Evolutionary conservation across 371 early-diverging fungal species (phyloP).

Genomic region (Mucor racemosus): DNA sequence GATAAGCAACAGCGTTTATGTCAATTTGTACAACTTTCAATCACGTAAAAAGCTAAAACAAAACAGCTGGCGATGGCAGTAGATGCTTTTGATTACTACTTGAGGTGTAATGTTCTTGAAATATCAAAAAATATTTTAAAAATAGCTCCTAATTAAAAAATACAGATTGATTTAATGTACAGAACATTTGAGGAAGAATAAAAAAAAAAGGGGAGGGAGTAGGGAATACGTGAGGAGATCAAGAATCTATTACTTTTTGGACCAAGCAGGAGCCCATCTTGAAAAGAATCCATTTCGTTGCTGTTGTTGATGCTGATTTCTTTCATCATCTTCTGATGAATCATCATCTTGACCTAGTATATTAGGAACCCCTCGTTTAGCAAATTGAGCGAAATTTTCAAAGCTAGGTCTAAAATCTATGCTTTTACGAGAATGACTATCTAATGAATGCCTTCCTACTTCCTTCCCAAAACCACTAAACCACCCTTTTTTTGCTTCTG

Average conservation of each 20-base stretch:
- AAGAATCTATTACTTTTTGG: neutral
- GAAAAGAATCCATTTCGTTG: constrained; percentile 35
- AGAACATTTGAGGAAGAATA: too few relatives aligned
- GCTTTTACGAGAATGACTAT: constrained; percentile 30
- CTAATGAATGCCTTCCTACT: constrained; percentile 17
- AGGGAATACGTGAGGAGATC: neutral
- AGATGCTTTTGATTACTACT: too few relatives aligned
- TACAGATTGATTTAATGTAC: neutral
- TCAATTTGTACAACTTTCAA: too few relatives aligned
- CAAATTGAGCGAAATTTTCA: constrained; percentile 32
- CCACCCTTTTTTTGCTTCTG: constrained; percentile 29
- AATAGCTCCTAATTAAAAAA: neutral
- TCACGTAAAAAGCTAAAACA: too few relatives aligned
- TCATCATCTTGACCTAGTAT: constrained; percentile 24
- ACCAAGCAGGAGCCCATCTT: constrained; percentile 37
- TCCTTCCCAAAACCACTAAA: constrained; percentile 11
- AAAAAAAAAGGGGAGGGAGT: neutral
- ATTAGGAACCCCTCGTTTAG: constrained; percentile 29
- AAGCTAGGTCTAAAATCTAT: constrained; percentile 43
- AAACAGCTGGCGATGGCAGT: too few relatives aligned
- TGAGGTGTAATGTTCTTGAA: too few relatives aligned
- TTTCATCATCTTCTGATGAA: constrained; percentile 25
- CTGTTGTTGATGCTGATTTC: constrained; percentile 10
- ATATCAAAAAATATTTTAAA: too few relatives aligned
- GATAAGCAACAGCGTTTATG: too few relatives aligned